Base-by-base conservation (phyloP, 1,284 basidiomycete species). In the Malassezia sp. region DNA sequence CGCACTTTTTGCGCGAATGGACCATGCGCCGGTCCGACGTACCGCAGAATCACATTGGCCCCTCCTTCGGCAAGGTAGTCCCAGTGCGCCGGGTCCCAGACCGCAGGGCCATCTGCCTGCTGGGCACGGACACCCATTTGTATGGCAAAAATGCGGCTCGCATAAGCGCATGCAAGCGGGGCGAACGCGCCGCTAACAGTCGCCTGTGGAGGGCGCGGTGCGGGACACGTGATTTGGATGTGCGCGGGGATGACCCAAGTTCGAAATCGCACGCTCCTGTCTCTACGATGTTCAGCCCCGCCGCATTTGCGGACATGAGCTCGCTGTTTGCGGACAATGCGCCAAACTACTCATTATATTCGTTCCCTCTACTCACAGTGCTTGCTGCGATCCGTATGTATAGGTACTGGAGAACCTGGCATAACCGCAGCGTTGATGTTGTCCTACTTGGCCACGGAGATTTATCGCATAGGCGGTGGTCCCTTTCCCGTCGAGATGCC, bases 21-120 rank as follows among this genome's bases (percentile, higher is more conserved):
- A 22, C 26, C 18, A 2, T 17, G 14, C 17, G 18, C 2, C 8
- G 40, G 41, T 1, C 47, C 47, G 9, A 15, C 21, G 18, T 49
- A 49, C 4, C 47, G 26, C 4, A 38, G 14, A 21, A 49, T 2
- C 1, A 49, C 15, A 24, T 49, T 49, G 10, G 47, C 47, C 2
- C 27, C 40, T 3, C 47, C 47, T 23, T 49, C 47, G 1, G 47
- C 47, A 1, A 42, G 17, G 31, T 49, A 49, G 8, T 4, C 7
- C 47, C 47, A 49, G 22, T 49, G 23, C 14, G 22, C 26, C 1
- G 29, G 22, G 4, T 24, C 17, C 37, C 33, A 32, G n/a, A n/a
- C n/a, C n/a, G n/a, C n/a, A n/a, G n/a, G n/a, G n/a, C n/a, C n/a
- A n/a, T n/a, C n/a, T n/a, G n/a, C n/a, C n/a, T n/a, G n/a, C n/a